Evolutionary conservation across 1,139 yeast species (phyloP), one percentile per base, ranked within the genome.

Genomic region (Casaregolazyma suthepensis): DNA sequence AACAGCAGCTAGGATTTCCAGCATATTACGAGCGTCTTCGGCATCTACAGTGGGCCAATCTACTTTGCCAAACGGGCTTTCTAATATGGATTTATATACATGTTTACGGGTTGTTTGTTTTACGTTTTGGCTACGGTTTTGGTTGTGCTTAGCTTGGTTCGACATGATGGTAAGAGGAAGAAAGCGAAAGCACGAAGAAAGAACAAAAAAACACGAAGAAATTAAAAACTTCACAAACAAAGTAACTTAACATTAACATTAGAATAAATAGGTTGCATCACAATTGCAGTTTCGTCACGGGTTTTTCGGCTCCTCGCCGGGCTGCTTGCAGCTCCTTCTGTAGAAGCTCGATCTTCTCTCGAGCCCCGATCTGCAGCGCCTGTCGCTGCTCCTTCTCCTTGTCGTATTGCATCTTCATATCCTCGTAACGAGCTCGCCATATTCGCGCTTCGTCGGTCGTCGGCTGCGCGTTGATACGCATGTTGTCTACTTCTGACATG

Each of bases 391-490:
- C 52, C 37, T 35, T 42, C 37, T 49, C 48, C 20, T 40, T 23
- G 18, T 49, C 45, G 17, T 49, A 35, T 17, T 49, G 43, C 4
- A 13, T n/a, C 17, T 43, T 43, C 46, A 43, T 44, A 13, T 49
- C 46, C 6, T 49, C 52, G 17, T 43, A 49, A 6, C 42, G 46
- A 5, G 52, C 52, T 17, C 38, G 44, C 52, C 52, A 49, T 15
- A 49, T 35, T 19, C 52, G 43, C 3, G 52, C 52, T 37, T 49
- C 52, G 35, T 49, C 52, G 3, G 48, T 22, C 31, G 45, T 44
- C 1, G 52, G 42, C 2, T 31, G 20, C 22, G 29, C 19, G 5
- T 13, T 20, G 15, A 26, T 22, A 15, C 22, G 22, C 38, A 40
- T 37, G 10, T 43, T 19, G 17, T 49, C 44, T 13, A 49, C 31